Conservation (phyloP, 2,329 filamentous ascomycete species). For the Rhinocladiella mackenziei region DNA sequence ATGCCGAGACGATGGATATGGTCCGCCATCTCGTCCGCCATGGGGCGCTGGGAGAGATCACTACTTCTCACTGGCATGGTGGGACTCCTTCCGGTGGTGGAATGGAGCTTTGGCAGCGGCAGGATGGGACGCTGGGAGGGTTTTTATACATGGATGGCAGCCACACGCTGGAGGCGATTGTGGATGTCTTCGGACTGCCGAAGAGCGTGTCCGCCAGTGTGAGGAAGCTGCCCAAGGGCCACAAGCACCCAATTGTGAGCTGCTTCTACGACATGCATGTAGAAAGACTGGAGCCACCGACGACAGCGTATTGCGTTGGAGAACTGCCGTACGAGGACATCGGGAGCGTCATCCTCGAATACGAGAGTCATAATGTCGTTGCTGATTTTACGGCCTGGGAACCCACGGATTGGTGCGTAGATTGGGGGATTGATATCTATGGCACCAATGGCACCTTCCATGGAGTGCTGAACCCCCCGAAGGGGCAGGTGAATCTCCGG, state of each 20-base stretch:
- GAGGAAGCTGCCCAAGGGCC: background rate
- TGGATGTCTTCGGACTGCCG: conserved; percentile 3
- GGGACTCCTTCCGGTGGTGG: conserved; percentile 3
- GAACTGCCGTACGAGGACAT: conserved; percentile 6
- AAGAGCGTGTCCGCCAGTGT: conserved; percentile 2
- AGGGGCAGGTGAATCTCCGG: background rate
- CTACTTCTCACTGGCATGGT: conserved; percentile 5
- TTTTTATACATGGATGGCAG: conserved; percentile 9
- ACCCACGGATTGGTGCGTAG: conserved; percentile 4
- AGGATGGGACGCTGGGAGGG: background rate
- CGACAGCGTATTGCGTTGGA: background rate
- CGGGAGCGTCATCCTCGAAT: conserved; percentile 6
- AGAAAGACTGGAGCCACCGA: conserved; percentile 2
- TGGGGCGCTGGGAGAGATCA: conserved; percentile 3
- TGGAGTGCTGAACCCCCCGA: conserved; percentile 5
- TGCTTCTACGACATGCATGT: conserved; percentile 7
- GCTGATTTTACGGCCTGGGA: conserved; percentile 8
- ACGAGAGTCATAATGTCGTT: conserved; percentile 3
- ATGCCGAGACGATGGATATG: conserved; percentile 4
- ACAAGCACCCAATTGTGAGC: conserved; percentile 4
- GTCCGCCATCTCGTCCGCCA: conserved; percentile 3
- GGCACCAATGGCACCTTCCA: conserved; percentile 4
- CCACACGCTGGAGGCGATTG: conserved; percentile 6
- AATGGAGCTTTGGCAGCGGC: conserved; percentile 5
- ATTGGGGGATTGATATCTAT: conserved; percentile 6